phyloP scores from a whole-genome alignment of 495 filamentous ascomycete species.

The Tuber melanosporum region DNA sequence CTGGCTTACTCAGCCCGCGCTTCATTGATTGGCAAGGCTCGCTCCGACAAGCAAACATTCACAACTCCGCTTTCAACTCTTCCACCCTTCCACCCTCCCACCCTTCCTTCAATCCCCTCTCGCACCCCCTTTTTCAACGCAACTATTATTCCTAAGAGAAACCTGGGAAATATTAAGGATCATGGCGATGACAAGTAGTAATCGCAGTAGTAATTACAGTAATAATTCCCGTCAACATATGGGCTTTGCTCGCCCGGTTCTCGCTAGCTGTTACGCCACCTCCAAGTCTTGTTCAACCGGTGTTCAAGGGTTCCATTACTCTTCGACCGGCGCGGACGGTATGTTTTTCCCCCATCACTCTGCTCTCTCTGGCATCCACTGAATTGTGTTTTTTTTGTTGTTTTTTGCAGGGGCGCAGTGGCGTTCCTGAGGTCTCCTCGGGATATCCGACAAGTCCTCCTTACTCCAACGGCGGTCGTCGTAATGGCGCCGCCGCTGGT shows the following conservation, averaged over 20 bases:
- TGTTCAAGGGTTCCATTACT: conserved; percentile 85
- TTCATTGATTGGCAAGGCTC: background rate
- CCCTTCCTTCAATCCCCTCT: conserved; percentile 15
- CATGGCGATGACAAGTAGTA: conserved; percentile 43
- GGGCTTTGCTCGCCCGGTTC: conserved; percentile 45
- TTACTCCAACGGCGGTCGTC: conserved; percentile 33
- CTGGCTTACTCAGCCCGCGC: background rate
- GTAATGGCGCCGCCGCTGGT: conserved; percentile 11
- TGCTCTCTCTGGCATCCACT: conserved; percentile 3
- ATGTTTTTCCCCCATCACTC: conserved; percentile 21
- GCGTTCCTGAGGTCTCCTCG: conserved; percentile 93
- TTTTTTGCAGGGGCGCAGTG: conserved; percentile 68
- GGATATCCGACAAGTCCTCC: conserved; percentile 43
- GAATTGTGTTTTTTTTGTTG: conserved; percentile 18
- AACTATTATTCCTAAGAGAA: conserved; percentile 14
- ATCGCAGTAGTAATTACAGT: conserved; percentile 39
- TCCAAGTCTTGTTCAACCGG: conserved; percentile 48
- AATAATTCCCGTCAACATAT: conserved; percentile 26
- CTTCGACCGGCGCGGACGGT: conserved; percentile 77
- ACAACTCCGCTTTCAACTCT: conserved; percentile 3
- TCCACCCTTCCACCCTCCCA: conserved; percentile 2
- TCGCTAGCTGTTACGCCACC: conserved; percentile 79
- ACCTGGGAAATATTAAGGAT: conserved; percentile 27
- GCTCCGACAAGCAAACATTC: background rate
- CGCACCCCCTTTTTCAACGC: conserved; percentile 11